These are phyloP conservation scores for Melaleuca quinquenervia DNA, from an alignment of 345 rosid species.

Conservation along the genomic window DNA sequence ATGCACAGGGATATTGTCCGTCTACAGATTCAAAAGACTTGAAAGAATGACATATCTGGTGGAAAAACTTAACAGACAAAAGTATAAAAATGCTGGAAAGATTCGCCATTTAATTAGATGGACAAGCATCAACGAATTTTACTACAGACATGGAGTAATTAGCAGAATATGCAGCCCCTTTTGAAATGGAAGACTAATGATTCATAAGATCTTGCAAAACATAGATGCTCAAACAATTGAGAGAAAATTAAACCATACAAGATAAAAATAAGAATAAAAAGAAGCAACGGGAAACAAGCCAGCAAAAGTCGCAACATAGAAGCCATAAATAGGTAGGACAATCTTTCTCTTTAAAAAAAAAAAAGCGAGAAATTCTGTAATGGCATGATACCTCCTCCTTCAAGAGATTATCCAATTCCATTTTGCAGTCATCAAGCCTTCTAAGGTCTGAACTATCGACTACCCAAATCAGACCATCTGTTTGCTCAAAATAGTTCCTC, in stretches of 20 bases:
- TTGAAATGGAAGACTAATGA: neutral
- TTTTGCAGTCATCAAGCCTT: constrained; percentile 83
- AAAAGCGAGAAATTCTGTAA: neutral
- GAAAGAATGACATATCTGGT: neutral
- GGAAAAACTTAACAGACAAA: neutral
- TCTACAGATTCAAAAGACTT: neutral
- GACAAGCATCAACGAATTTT: neutral
- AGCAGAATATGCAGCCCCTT: neutral
- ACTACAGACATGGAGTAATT: neutral
- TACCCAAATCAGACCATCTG: constrained; percentile 95
- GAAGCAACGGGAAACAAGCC: neutral
- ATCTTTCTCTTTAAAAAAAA: neutral
- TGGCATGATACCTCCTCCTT: constrained; percentile 71
- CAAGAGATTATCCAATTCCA: constrained; percentile 85
- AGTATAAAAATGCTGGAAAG: neutral
- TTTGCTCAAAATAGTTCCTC: constrained; percentile 97
- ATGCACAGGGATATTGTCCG: neutral
- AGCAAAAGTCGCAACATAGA: neutral
- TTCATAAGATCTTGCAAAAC: neutral
- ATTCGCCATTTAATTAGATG: neutral
- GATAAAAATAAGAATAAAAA: neutral
- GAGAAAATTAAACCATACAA: neutral
- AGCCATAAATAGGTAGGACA: neutral
- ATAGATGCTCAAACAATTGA: neutral
- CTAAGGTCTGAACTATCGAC: constrained; percentile 92